phyloP scores from a whole-genome alignment of 2,329 filamentous ascomycete genomes.

The Aspergillus glaucus region DNA sequence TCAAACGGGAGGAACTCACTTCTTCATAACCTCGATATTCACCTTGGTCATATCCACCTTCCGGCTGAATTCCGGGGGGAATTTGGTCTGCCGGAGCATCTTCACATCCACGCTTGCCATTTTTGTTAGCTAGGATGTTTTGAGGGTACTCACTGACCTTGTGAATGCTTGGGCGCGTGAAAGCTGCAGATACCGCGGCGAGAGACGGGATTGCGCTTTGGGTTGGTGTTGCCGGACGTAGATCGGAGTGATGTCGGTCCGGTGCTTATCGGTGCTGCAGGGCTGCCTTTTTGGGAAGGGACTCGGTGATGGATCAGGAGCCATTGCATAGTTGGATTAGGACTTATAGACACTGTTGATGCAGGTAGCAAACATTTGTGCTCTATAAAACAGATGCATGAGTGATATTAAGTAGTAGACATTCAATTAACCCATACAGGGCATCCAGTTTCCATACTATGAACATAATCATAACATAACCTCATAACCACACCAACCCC shows the following conservation, averaged over 20 bases:
- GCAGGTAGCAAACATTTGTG: no score
- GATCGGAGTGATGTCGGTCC: constrained; percentile 10
- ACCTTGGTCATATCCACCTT: constrained; percentile 98
- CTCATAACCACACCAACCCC: no score
- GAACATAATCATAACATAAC: no score
- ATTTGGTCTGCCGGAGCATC: constrained; percentile 84
- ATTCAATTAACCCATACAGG: no score
- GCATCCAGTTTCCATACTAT: no score
- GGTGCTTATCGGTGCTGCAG: background rate
- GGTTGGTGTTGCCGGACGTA: constrained; percentile 6
- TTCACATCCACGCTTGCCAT: constrained; percentile 88
- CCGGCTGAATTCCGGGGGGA: constrained; percentile 84
- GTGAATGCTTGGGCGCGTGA: background rate
- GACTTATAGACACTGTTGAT: no score
- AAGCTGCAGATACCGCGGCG: background rate
- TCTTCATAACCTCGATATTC: constrained; percentile 96
- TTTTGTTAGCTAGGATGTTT: constrained; percentile 11
- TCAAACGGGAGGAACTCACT: constrained; percentile 50
- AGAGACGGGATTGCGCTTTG: constrained; percentile 7
- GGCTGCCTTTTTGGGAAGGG: no score
- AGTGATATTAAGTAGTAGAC: no score
- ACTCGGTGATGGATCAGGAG: no score
- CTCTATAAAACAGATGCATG: no score
- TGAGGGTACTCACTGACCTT: no score
- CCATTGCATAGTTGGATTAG: no score